Conservation (phyloP, 2,329 filamentous ascomycete genomes). For the Botryotinia calthae region DNA sequence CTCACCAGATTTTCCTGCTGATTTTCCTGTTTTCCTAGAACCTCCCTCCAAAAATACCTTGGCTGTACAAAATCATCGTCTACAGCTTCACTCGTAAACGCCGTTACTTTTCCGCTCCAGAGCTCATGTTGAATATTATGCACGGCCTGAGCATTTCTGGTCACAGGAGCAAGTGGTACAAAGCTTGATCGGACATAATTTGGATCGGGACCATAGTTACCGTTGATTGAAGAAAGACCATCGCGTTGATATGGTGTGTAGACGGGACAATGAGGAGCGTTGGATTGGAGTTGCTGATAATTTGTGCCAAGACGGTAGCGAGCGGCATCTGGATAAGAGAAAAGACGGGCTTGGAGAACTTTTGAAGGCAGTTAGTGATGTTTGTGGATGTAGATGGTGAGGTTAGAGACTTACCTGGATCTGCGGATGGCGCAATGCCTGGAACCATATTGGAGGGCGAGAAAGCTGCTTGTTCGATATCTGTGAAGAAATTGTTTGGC, state of each 20-base stretch:
- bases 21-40: background rate
- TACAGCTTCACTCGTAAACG: constrained; percentile 30
- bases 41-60: constrained; percentile 38
- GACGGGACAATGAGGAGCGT: constrained; percentile 26
- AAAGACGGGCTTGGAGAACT: constrained; percentile 51
- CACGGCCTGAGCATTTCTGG: background rate
- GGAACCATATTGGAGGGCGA: constrained; percentile 64
- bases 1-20: background rate
- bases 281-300: constrained; percentile 47
- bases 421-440: constrained; percentile 66
- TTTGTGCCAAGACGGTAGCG: constrained; percentile 55
- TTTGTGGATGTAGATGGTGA: constrained; percentile 29
- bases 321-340: constrained; percentile 55
- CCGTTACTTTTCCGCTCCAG: constrained; percentile 33
- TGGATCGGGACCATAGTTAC: constrained; percentile 48
- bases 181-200: constrained; percentile 40
- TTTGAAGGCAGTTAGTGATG: constrained; percentile 16
- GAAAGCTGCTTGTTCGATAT: constrained; percentile 72
- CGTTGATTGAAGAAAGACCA: constrained; percentile 40
- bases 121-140: constrained; percentile 32
- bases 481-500: constrained; percentile 59
- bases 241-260: constrained; percentile 40
- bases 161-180: background rate
- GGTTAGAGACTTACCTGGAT: constrained; percentile 47
- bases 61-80: constrained; percentile 45